Conservation (phyloP, 495 filamentous ascomycete species). For the Chaetomidium leptoderma region DNA sequence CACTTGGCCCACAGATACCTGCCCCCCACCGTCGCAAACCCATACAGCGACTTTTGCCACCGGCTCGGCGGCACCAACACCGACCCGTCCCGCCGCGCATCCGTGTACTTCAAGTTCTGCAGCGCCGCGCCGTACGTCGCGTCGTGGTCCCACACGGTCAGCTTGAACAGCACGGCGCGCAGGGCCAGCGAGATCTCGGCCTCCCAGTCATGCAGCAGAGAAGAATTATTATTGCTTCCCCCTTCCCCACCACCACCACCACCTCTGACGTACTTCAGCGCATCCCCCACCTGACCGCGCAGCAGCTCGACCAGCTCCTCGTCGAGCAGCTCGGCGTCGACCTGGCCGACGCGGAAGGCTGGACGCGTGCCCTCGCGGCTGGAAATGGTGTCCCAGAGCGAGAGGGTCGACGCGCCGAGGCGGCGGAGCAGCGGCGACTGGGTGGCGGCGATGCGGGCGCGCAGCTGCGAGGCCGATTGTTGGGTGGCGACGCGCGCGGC, state of each 20-base stretch:
- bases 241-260: slow-evolving; percentile 50
- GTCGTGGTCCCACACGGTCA: slow-evolving; percentile 93
- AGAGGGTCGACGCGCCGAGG: slow-evolving; percentile 53
- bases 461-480: slow-evolving; percentile 55
- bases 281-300: slow-evolving; percentile 82
- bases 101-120: slow-evolving; percentile 84
- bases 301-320: slow-evolving; percentile 86
- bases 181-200: slow-evolving; percentile 77
- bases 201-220: slow-evolving; percentile 69
- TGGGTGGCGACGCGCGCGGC: slow-evolving; percentile 53
- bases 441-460: slow-evolving; percentile 52
- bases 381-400: slow-evolving; percentile 64
- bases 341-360: slow-evolving; percentile 90
- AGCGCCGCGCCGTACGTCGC: slow-evolving; percentile 90
- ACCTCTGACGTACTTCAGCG: slow-evolving; percentile 75
- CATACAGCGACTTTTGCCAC: slow-evolving; percentile 81
- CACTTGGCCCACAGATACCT: slow-evolving; percentile 86
- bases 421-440: slow-evolving; percentile 60
- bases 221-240: slow-evolving; percentile 9
- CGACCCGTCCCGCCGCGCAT: slow-evolving; percentile 65
- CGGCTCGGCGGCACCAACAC: slow-evolving; percentile 58
- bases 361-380: slow-evolving; percentile 77
- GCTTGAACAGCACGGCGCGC: slow-evolving; percentile 80
- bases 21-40: slow-evolving; percentile 78
- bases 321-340: slow-evolving; percentile 93